These are phyloP conservation scores for Petasospora rhodanensis DNA, from an alignment of 1,139 yeast genomes.

Conservation along the genomic window DNA sequence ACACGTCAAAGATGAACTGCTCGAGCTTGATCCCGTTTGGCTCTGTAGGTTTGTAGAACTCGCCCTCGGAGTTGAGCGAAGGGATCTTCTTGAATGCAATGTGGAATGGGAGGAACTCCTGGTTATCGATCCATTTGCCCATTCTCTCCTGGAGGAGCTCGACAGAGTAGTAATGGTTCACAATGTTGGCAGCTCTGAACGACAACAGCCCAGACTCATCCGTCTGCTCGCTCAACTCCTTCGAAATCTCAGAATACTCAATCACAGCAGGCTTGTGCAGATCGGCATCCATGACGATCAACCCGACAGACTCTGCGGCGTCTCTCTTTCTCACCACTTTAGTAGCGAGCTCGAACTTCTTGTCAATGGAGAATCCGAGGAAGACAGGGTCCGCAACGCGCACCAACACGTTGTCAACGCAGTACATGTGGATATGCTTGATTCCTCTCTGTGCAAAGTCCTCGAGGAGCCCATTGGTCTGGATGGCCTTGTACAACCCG, in stretches of 20 bases:
- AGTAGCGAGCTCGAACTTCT: conserved; percentile 73
- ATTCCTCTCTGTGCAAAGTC: conserved; percentile 70
- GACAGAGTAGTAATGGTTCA: conserved; percentile 90
- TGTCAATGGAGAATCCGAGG: conserved; percentile 75
- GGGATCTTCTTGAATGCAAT: conserved; percentile 90
- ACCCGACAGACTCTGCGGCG: conserved; percentile 85
- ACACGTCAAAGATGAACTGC: conserved; percentile 95
- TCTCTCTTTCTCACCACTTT: conserved; percentile 93
- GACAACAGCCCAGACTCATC: conserved; percentile 55
- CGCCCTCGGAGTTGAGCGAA: conserved; percentile 46
- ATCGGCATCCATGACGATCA: conserved; percentile 70
- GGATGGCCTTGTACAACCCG: conserved; percentile 85
- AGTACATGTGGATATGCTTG: conserved; percentile 91
- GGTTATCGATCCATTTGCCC: conserved; percentile 67
- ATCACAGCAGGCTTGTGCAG: conserved; percentile 77
- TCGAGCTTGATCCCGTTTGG: conserved; percentile 94
- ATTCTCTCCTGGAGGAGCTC: conserved; percentile 56
- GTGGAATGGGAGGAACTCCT: conserved; percentile 78
- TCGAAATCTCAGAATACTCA: conserved; percentile 88
- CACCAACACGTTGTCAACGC: conserved; percentile 92
- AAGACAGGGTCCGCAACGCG: conserved; percentile 94
- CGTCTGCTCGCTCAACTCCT: conserved; percentile 62
- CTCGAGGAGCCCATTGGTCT: conserved; percentile 56
- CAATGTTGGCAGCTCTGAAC: conserved; percentile 94
- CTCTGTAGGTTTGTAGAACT: conserved; percentile 52